phyloP scores from a whole-genome alignment of 352 stramenopile genomes.

The Pythium folliculosum region DNA sequence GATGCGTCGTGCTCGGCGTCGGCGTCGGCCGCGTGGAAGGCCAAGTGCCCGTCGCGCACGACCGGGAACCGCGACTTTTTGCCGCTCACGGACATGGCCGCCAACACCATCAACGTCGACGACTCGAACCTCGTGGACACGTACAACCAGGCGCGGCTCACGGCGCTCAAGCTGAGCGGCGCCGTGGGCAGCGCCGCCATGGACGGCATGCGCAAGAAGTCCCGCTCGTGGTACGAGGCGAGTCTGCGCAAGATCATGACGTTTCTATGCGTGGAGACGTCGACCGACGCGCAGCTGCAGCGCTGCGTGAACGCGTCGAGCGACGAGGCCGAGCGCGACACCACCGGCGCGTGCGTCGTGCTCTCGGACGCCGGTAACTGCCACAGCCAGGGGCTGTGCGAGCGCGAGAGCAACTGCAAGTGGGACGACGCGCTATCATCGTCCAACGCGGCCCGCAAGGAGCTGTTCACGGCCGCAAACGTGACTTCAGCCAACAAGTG shows the following conservation, averaged over 20 bases:
- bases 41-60: constrained; percentile 58
- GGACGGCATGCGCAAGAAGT: constrained; percentile 72
- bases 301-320: constrained; percentile 62
- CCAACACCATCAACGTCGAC: constrained; percentile 62
- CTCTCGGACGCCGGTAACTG: constrained; percentile 56
- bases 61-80: constrained; percentile 56
- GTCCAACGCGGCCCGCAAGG: constrained; percentile 31
- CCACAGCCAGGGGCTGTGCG: constrained; percentile 57
- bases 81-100: constrained; percentile 51
- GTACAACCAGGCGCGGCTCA: constrained; percentile 70
- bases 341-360: constrained; percentile 53
- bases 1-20: constrained; percentile 52
- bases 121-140: constrained; percentile 56
- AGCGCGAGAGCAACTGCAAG: constrained; percentile 80
- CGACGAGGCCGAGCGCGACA: constrained; percentile 47
- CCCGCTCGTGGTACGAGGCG: constrained; percentile 59
- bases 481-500: constrained; percentile 59
- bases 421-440: constrained; percentile 67
- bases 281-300: constrained; percentile 41
- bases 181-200: constrained; percentile 64
- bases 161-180: constrained; percentile 65
- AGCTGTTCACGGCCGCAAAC: constrained; percentile 61
- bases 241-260: constrained; percentile 71
- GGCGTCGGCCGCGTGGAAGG: constrained; percentile 53
- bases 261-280: constrained; percentile 69